Conservation (phyloP, 257 asterid genomes). For the Henckelia pumila region DNA sequence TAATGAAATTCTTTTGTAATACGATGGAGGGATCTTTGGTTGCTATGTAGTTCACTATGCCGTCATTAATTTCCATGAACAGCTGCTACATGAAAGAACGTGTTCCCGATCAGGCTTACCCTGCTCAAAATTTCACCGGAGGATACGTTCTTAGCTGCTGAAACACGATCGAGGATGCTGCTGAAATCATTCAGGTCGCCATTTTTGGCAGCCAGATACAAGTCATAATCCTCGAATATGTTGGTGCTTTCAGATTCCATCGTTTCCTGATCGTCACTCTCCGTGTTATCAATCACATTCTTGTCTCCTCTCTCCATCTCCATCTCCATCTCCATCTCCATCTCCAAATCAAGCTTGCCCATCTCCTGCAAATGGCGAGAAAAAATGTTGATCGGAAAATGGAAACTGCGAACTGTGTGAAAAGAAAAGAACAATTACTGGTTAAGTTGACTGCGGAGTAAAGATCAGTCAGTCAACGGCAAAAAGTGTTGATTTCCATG, state of each 20-base stretch:
- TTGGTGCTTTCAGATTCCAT: neutral
- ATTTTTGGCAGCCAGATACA: constrained; percentile 25
- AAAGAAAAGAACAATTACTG: too few relatives aligned
- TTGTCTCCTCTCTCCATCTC: neutral
- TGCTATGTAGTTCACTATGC: neutral
- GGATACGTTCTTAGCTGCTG: neutral
- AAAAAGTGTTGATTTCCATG: too few relatives aligned
- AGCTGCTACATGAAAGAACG: constrained; percentile 26
- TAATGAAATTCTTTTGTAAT: constrained; percentile 23
- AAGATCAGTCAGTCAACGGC: too few relatives aligned
- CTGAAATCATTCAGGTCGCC: constrained; percentile 11
- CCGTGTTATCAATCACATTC: neutral
- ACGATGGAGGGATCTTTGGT: constrained; percentile 8
- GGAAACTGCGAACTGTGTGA: neutral
- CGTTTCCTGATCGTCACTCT: neutral
- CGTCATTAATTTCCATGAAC: constrained; percentile 18
- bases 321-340: neutral
- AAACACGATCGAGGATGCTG: constrained; percentile 1
- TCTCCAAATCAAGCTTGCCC: constrained; percentile 7
- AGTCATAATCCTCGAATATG: constrained; percentile 11
- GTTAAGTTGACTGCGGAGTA: too few relatives aligned
- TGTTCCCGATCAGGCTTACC: constrained; percentile 24
- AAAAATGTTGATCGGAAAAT: neutral
- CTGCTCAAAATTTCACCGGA: constrained; percentile 2
- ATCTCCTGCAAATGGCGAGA: neutral